Conservation (phyloP, 768 basidiomycete species). For the Multifurca ochricompacta region DNA sequence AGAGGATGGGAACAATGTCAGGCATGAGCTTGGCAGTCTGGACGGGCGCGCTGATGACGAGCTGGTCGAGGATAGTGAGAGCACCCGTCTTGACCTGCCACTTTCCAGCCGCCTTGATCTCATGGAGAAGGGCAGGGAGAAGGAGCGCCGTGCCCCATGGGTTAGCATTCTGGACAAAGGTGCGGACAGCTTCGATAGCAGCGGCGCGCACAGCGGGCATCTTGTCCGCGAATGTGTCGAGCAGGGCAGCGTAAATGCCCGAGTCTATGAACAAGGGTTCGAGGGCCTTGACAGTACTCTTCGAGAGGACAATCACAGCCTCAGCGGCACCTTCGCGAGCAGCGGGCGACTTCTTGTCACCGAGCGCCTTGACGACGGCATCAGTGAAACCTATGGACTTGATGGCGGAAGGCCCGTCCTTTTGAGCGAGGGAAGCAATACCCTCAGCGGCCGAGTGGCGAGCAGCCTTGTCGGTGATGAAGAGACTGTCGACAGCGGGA, state of each 20-base stretch:
- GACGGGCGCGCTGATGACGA: slow-evolving; percentile 71
- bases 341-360: slow-evolving; percentile 92
- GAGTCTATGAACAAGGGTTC: slow-evolving; percentile 86
- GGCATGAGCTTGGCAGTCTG: slow-evolving; percentile 89
- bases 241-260: slow-evolving; percentile 76
- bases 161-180: slow-evolving; percentile 71
- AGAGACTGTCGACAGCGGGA: slow-evolving; percentile 58
- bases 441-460: slow-evolving; percentile 64
- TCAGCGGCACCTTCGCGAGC: slow-evolving; percentile 83
- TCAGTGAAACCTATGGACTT: slow-evolving; percentile 60
- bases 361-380: slow-evolving; percentile 74
- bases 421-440: slow-evolving; percentile 70
- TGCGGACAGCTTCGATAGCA: slow-evolving; percentile 75
- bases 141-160: slow-evolving; percentile 80
- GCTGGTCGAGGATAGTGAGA: slow-evolving; percentile 74
- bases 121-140: slow-evolving; percentile 82
- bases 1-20: slow-evolving; percentile 88
- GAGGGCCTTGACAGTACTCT: slow-evolving; percentile 59
- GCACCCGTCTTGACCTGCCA: slow-evolving; percentile 96
- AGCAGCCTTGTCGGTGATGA: slow-evolving; percentile 76
- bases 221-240: slow-evolving; percentile 94
- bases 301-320: slow-evolving; percentile 57
- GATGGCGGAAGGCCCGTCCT: slow-evolving; percentile 76
- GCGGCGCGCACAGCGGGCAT: slow-evolving; percentile 79
- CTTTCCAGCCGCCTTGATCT: slow-evolving; percentile 94